These are phyloP conservation scores for Tricladium varicosporioides DNA, from an alignment of 2,329 filamentous ascomycete genomes.

Conservation along the genomic window DNA sequence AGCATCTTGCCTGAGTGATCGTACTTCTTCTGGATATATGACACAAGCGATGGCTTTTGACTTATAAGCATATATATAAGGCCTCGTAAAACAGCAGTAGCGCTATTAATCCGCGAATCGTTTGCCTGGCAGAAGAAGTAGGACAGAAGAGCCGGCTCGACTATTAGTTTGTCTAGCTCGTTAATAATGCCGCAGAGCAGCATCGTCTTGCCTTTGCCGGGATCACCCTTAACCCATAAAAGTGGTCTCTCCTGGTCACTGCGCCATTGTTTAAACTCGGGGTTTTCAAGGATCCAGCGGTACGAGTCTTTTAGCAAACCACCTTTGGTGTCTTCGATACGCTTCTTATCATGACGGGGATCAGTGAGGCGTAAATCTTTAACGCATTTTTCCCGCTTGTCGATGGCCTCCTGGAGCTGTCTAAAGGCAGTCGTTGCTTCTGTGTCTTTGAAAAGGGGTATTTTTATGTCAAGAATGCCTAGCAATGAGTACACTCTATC, in stretches of 20 bases:
- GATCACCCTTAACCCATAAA: too few relatives aligned
- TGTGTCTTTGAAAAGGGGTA: too few relatives aligned
- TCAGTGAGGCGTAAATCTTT: constrained; percentile 8
- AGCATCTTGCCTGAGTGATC: constrained; percentile 33
- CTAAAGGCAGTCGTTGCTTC: too few relatives aligned
- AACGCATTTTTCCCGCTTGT: not conserved
- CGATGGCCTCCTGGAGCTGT: too few relatives aligned
- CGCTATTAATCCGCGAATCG: constrained; percentile 38
- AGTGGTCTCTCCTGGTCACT: constrained; percentile 25
- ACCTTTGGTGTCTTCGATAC: constrained; percentile 25
- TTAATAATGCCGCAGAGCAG: constrained; percentile 21
- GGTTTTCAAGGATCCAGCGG: constrained; percentile 34
- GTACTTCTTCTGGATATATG: constrained; percentile 37
- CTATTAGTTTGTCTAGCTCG: not conserved
- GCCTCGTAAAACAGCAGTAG: constrained; percentile 41
- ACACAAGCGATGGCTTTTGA: constrained; percentile 35
- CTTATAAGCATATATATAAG: constrained; percentile 42
- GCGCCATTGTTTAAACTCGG: constrained; percentile 30
- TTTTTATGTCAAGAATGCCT: too few relatives aligned
- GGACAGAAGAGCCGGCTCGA: constrained; percentile 10
- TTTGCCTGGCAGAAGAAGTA: constrained; percentile 46
- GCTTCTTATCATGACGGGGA: constrained; percentile 15
- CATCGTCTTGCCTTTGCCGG: constrained; percentile 39
- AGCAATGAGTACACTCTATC: too few relatives aligned
- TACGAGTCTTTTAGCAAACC: constrained; percentile 33